Conservation (phyloP, 1,139 yeast species). For the Hemisphaericaspora xylofermentans region DNA sequence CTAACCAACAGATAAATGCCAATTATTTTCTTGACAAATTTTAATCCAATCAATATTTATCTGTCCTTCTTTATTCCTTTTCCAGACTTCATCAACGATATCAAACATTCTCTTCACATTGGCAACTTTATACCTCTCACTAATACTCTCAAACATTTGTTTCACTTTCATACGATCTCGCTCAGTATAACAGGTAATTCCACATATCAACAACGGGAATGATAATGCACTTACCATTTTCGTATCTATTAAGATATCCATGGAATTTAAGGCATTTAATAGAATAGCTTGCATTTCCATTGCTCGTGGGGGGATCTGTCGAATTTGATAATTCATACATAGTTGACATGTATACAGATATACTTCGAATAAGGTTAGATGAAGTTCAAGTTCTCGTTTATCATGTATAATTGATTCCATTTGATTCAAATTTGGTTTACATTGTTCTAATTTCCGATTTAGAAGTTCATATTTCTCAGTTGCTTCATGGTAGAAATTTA, state of each 20-base stretch:
- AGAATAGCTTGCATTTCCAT: conserved; percentile 31
- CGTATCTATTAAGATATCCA: conserved; percentile 24
- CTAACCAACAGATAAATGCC: conserved; percentile 27
- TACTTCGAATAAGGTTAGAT: conserved; percentile 28
- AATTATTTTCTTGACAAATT: conserved; percentile 28
- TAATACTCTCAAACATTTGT: conserved; percentile 22
- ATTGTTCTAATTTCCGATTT: conserved; percentile 18
- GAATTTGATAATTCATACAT: conserved; percentile 27
- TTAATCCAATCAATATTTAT: conserved; percentile 29
- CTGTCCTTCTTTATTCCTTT: conserved; percentile 23
- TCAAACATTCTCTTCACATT: conserved; percentile 28
- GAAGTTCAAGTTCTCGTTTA: conserved; percentile 16
- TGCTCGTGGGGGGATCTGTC: conserved; percentile 25
- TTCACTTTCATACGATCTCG: conserved; percentile 25
- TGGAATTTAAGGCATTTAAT: conserved; percentile 19
- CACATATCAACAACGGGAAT: conserved; percentile 34
- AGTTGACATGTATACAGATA: conserved; percentile 27
- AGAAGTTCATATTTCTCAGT: conserved; percentile 17
- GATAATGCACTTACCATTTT: conserved; percentile 27
- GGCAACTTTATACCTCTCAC: conserved; percentile 25
- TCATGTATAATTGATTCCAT: conserved; percentile 16
- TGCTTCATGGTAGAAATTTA: conserved; percentile 19
- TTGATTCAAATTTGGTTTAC: conserved; percentile 26
- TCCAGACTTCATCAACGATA: conserved; percentile 29
- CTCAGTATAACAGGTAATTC: conserved; percentile 28